Percentiles rank a stretch among this genome's conserved stretches.
Conservation (phyloP, 2,329 filamentous ascomycete species). For the Monilinia vaccinii-corymbosi region DNA sequence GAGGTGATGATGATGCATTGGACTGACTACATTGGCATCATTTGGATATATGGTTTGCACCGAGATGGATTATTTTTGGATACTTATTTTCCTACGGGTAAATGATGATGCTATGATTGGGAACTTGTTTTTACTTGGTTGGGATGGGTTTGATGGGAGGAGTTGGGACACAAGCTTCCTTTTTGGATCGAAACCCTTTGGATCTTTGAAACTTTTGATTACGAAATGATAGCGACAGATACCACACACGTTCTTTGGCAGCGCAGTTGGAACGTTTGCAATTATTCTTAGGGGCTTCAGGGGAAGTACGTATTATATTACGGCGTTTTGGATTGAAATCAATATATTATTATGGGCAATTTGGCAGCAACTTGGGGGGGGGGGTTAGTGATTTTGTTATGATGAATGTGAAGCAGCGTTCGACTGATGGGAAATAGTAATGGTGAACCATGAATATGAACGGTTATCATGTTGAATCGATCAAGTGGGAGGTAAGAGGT, state of each 20-base stretch:
- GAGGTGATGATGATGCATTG: constrained; percentile 35
- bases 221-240: constrained; percentile 2
- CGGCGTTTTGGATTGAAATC: neutral
- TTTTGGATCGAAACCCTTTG: neutral
- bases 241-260: constrained; percentile 6
- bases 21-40: neutral
- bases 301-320: neutral
- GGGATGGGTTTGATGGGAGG: neutral
- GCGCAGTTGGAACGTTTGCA: neutral
- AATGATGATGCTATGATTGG: neutral
- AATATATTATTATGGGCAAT: neutral
- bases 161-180: neutral
- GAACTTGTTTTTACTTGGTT: neutral
- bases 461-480: too few species aligned
- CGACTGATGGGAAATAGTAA: too few species aligned
- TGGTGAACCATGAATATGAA: too few species aligned
- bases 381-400: neutral
- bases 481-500: too few species aligned
- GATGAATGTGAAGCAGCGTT: neutral
- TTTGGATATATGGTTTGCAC: neutral
- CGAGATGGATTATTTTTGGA: neutral
- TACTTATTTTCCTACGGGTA: neutral
- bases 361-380: too few species aligned
- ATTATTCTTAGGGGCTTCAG: neutral
- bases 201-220: neutral